A percentile compares a stretch with the other conserved stretches of the same genome.
Evolutionary conservation across 495 filamentous ascomycete genomes (phyloP).

Genomic region (Hypomontagnella submonticulosa): DNA sequence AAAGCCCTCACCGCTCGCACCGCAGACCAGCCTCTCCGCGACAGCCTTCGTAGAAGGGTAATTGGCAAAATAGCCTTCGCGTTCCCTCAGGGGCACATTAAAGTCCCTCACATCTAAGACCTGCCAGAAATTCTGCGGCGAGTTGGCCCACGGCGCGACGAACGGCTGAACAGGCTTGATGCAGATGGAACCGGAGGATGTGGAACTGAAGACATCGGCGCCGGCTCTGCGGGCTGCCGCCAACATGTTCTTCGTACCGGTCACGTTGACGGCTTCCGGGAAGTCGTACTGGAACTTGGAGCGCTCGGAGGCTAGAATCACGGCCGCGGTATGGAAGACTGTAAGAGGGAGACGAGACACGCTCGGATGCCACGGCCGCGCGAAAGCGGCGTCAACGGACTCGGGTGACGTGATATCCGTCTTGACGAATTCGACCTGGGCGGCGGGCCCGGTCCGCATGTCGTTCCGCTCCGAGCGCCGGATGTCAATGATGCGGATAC

Average conservation of each 20-base stretch:
- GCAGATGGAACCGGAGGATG: conserved; percentile 65
- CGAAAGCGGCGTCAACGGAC: conserved; percentile 51
- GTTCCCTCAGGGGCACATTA: conserved; percentile 52
- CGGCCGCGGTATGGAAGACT: conserved; percentile 59
- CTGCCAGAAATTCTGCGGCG: conserved; percentile 58
- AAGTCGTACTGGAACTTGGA: conserved; percentile 51
- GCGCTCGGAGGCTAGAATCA: conserved; percentile 58
- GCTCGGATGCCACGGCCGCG: conserved; percentile 49
- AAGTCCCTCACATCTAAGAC: conserved; percentile 59
- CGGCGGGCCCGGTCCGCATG: conserved; percentile 47
- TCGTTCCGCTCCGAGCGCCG: conserved; percentile 50
- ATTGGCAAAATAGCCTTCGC: conserved; percentile 66
- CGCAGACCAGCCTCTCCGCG: conserved; percentile 64
- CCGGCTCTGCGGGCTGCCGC: conserved; percentile 60
- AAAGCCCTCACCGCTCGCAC: conserved; percentile 55
- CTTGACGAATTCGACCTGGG: conserved; percentile 51
- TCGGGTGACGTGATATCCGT: conserved; percentile 54
- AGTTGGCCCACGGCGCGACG: conserved; percentile 59
- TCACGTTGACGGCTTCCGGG: conserved; percentile 63
- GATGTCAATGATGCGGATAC: conserved; percentile 58
- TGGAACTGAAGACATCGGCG: conserved; percentile 67
- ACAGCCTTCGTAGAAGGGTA: conserved; percentile 66
- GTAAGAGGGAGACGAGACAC: conserved; percentile 52
- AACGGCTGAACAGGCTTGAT: conserved; percentile 61
- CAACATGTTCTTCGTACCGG: conserved; percentile 68